These are phyloP conservation scores for Aspergillus bombycis DNA, from an alignment of 2,329 filamentous ascomycete species.

Conservation along the genomic window DNA sequence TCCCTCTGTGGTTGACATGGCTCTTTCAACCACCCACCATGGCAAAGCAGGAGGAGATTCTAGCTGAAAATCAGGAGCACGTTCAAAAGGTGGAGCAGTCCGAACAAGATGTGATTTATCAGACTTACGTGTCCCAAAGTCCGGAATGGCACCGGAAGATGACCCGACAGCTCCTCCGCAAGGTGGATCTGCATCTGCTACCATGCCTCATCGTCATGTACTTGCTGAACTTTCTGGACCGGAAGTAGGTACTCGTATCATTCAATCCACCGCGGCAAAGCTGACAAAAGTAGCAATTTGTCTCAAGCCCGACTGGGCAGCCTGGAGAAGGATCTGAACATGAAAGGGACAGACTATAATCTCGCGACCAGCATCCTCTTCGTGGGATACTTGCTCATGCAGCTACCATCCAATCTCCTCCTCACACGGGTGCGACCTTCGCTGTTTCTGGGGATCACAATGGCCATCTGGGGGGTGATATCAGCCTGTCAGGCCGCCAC, in stretches of 20 bases:
- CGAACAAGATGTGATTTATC: slow-evolving; percentile 30
- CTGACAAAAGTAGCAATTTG: slow-evolving; percentile 44
- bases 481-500: slow-evolving; percentile 39
- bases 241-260: slow-evolving; percentile 24
- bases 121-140: slow-evolving; percentile 29
- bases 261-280: background rate
- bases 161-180: slow-evolving; percentile 28
- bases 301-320: slow-evolving; percentile 59
- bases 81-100: background rate
- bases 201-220: slow-evolving; percentile 37
- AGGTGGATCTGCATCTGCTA: slow-evolving; percentile 33
- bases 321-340: slow-evolving; percentile 56
- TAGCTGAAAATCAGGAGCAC: background rate
- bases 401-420: slow-evolving; percentile 63
- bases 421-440: slow-evolving; percentile 59
- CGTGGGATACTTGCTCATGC: slow-evolving; percentile 64
- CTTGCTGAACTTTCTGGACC: slow-evolving; percentile 37
- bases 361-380: slow-evolving; percentile 59
- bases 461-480: slow-evolving; percentile 41
- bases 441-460: slow-evolving; percentile 53
- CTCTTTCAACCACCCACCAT: background rate
- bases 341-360: slow-evolving; percentile 62
- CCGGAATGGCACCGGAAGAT: slow-evolving; percentile 31
- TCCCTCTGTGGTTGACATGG: background rate
- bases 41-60: background rate